phyloP scores from a whole-genome alignment of 2,329 filamentous ascomycete species.

The Alternaria sp. region DNA sequence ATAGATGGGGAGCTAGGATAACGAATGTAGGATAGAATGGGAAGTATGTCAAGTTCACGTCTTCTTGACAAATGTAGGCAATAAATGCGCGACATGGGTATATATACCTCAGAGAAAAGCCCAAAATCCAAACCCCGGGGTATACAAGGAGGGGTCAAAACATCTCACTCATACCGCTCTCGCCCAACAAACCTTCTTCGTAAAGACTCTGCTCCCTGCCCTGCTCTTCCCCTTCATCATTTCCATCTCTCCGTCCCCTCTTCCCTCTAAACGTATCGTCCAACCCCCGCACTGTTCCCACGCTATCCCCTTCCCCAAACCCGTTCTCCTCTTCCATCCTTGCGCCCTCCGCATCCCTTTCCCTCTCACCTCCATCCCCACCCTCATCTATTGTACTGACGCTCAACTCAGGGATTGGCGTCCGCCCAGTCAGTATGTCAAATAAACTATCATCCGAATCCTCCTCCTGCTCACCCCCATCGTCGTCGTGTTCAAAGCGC shows the following conservation, averaged over 20 bases:
- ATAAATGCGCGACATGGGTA: neutral
- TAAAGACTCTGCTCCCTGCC: neutral
- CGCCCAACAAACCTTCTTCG: conserved; percentile 32
- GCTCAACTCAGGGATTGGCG: conserved; percentile 49
- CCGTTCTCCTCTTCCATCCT: conserved; percentile 18
- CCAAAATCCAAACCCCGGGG: neutral
- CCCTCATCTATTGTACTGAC: neutral
- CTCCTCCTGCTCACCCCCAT: conserved; percentile 44
- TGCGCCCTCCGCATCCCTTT: conserved; percentile 1
- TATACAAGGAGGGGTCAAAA: conserved; percentile 29
- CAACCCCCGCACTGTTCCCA: conserved; percentile 35
- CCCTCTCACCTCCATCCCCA: conserved; percentile 14
- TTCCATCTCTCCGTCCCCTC: conserved; percentile 13
- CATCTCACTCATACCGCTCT: conserved; percentile 50
- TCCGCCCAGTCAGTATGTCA: conserved; percentile 59
- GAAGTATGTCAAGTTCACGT: too few relatives aligned
- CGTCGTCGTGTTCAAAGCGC: conserved; percentile 32
- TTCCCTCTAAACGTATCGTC: conserved; percentile 58
- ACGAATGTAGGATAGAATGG: neutral
- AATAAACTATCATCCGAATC: conserved; percentile 59
- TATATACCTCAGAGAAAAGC: neutral
- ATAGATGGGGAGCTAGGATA: neutral
- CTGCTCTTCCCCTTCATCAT: neutral
- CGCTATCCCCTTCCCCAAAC: conserved; percentile 41
- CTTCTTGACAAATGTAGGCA: neutral